Percentiles rank a stretch among this genome's conserved stretches.
Evolutionary conservation across 371 early-diverging fungal species (phyloP).

Genomic region (Rhizopus delemar): DNA sequence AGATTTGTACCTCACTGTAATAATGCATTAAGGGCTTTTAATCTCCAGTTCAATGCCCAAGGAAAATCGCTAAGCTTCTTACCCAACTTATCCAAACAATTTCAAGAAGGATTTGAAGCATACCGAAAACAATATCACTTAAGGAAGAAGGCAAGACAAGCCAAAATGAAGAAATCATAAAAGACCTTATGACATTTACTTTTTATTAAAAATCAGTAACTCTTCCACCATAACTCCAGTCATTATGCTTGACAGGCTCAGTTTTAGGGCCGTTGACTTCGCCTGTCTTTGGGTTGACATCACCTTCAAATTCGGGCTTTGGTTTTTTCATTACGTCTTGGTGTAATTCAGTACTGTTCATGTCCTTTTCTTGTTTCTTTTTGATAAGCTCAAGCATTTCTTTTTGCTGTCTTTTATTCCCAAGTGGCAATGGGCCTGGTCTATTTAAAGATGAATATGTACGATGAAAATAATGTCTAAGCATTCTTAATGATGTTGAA

Average conservation of each 20-base stretch:
- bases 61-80: conserved; percentile 59
- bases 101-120: conserved; percentile 67
- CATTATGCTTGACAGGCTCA: conserved; percentile 85
- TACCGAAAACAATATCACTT: conserved; percentile 60
- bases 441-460: conserved; percentile 42
- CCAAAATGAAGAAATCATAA: conserved; percentile 31
- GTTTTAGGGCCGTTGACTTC: conserved; percentile 83
- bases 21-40: conserved; percentile 65
- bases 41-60: conserved; percentile 64
- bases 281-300: conserved; percentile 79
- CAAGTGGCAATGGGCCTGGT: conserved; percentile 78
- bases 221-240: conserved; percentile 87
- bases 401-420: conserved; percentile 65
- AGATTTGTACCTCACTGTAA: conserved; percentile 74
- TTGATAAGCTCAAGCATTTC: conserved; percentile 75
- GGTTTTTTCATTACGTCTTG: conserved; percentile 62
- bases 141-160: conserved; percentile 54
- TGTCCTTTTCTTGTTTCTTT: conserved; percentile 43
- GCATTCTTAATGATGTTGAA: conserved; percentile 18
- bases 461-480: conserved; percentile 22
- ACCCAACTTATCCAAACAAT: conserved; percentile 58
- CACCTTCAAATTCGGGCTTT: conserved; percentile 67
- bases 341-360: conserved; percentile 44
- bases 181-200: too few relatives aligned
- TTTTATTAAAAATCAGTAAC: conserved; percentile 75